These are phyloP conservation scores for Bauhinia variegata DNA, from an alignment of 306 rosid species.

Conservation along the genomic window DNA sequence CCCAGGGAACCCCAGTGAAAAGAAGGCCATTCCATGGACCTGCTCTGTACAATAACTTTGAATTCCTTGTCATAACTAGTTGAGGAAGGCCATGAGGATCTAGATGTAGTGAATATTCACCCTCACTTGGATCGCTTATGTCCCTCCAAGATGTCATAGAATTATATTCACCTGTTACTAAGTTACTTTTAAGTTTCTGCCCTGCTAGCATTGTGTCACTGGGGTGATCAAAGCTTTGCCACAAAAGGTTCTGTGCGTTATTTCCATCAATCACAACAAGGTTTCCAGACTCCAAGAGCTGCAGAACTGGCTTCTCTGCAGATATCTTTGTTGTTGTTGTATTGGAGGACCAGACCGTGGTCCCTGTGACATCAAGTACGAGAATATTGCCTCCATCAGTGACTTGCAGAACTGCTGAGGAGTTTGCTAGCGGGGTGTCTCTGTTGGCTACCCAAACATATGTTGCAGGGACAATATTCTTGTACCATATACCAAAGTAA, in stretches of 20 bases:
- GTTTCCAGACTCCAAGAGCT: constrained; percentile 47
- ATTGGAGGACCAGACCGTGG: constrained; percentile 30
- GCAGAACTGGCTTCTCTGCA: constrained; percentile 28
- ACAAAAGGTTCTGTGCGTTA: constrained; percentile 11
- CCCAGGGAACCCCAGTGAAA: constrained; percentile 23
- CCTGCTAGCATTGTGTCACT: constrained; percentile 36
- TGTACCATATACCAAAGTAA: constrained; percentile 46
- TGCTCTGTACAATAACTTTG: neutral
- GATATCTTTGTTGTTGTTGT: neutral
- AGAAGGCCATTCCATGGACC: constrained; percentile 48
- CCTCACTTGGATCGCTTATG: constrained; percentile 30
- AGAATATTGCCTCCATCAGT: constrained; percentile 31
- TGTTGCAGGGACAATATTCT: constrained; percentile 30
- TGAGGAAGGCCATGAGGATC: constrained; percentile 41
- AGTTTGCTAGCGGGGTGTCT: constrained; percentile 26
- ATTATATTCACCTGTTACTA: constrained; percentile 9
- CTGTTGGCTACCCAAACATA: constrained; percentile 44
- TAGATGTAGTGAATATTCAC: constrained; percentile 23
- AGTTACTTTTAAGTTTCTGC: constrained; percentile 15
- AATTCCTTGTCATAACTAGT: constrained; percentile 16
- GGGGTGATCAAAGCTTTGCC: constrained; percentile 54
- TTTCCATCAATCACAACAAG: constrained; percentile 40
- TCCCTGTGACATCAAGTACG: constrained; percentile 21
- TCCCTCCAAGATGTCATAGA: constrained; percentile 32
- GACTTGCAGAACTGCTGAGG: constrained; percentile 37